Percentiles rank a stretch among this genome's conserved stretches.
These are phyloP conservation scores for Cordia subcordata DNA, from an alignment of 257 asterid species.

Conservation along the genomic window DNA sequence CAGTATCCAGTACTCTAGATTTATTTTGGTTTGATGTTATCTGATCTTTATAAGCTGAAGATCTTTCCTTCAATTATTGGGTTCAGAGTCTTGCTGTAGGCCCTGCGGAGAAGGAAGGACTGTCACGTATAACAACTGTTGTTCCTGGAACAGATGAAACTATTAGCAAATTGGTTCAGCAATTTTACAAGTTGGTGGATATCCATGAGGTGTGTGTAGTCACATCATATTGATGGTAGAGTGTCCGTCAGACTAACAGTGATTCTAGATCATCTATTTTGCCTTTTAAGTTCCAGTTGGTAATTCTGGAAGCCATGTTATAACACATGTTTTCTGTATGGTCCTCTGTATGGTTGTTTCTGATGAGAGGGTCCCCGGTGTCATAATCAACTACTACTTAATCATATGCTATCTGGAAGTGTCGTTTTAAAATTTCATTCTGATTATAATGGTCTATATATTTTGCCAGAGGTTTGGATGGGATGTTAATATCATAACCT, in stretches of 20 bases:
- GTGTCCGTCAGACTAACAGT: too few relatives aligned
- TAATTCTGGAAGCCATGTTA: neutral
- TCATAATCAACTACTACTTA: too few relatives aligned
- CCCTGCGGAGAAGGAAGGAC: slow-evolving; percentile 73
- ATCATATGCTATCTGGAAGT: neutral
- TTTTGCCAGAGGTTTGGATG: too few relatives aligned
- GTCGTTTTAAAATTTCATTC: neutral
- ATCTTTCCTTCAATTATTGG: slow-evolving; percentile 16
- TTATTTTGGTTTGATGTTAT: neutral
- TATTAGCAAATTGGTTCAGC: slow-evolving; percentile 69
- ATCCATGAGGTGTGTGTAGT: slow-evolving; percentile 58
- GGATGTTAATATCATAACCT: too few relatives aligned
- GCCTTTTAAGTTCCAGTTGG: neutral
- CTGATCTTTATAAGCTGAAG: neutral
- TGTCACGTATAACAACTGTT: slow-evolving; percentile 86
- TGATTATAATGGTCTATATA: neutral
- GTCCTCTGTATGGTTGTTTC: neutral
- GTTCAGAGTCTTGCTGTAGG: slow-evolving; percentile 92
- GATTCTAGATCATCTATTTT: neutral
- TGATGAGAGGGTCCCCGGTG: neutral
- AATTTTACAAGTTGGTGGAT: slow-evolving; percentile 71
- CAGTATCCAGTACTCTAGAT: slow-evolving; percentile 5
- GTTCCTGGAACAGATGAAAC: slow-evolving; percentile 84
- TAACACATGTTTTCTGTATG: neutral
- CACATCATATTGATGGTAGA: neutral